Conservation (phyloP, 108 stramenopile species). For the Cylindrotheca fusiformis region DNA sequence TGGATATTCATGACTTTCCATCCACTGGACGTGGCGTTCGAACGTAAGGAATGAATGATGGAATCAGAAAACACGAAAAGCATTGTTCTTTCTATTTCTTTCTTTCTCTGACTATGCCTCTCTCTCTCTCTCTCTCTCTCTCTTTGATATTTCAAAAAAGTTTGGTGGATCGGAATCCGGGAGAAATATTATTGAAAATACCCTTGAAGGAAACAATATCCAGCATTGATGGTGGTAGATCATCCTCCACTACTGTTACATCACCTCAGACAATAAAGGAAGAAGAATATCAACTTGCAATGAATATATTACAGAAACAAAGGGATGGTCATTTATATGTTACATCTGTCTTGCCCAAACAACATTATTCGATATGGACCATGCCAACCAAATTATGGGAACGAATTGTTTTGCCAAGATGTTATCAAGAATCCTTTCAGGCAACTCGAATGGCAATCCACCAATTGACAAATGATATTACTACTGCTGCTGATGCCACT, state of each 20-base stretch:
- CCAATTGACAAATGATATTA: too few species aligned
- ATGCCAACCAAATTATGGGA: conserved; percentile 9
- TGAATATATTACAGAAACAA: conserved; percentile 11
- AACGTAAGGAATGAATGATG: conserved; percentile 5
- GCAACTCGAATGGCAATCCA: too few species aligned
- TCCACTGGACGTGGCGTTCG: conserved; percentile 16
- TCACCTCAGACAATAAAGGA: not conserved
- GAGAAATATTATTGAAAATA: conserved; percentile 22
- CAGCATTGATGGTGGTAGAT: not conserved
- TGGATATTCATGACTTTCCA: conserved; percentile 9
- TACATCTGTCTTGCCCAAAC: conserved; percentile 10
- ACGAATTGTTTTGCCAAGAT: conserved; percentile 1
- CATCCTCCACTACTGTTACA: not conserved
- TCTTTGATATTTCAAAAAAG: not conserved
- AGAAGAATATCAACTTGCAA: conserved; percentile 5
- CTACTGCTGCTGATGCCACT: too few species aligned
- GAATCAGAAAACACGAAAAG: too few species aligned
- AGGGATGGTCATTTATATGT: conserved; percentile 18
- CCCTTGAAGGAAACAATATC: conserved; percentile 23
- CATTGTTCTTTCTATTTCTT: too few species aligned
- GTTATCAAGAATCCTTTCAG: conserved; percentile 26
- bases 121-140: too few species aligned
- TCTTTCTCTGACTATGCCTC: too few species aligned
- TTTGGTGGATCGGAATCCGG: conserved; percentile 18
- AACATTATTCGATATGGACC: conserved; percentile 18